phyloP scores from a whole-genome alignment of 768 basidiomycete genomes.

The Boletus rufocinnamomeus region DNA sequence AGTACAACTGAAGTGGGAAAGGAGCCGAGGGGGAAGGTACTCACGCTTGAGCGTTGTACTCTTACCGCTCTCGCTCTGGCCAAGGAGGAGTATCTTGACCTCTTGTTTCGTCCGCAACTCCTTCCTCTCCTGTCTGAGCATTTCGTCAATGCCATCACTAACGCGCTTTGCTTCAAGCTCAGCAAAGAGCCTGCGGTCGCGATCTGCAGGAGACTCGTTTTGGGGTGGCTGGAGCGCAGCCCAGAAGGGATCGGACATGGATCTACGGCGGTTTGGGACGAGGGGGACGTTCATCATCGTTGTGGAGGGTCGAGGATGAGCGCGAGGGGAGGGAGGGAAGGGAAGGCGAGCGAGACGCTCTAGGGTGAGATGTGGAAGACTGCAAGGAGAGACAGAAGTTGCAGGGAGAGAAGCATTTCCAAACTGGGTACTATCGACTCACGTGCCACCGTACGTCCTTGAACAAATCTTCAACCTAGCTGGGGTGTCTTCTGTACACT shows the following conservation, averaged over 20 bases:
- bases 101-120: constrained; percentile 63
- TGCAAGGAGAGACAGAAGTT: constrained; percentile 21
- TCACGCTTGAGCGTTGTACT: constrained; percentile 87
- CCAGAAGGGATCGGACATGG: constrained; percentile 70
- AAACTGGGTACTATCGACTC: constrained; percentile 22
- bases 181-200: constrained; percentile 61
- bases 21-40: constrained; percentile 34
- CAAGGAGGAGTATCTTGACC: constrained; percentile 77
- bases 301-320: constrained; percentile 6
- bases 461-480: too few relatives aligned
- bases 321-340: background rate
- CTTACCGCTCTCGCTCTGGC: constrained; percentile 90
- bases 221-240: constrained; percentile 67
- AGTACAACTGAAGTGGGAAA: constrained; percentile 10
- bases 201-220: constrained; percentile 69
- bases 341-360: constrained; percentile 20
- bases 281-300: constrained; percentile 30
- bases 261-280: constrained; percentile 42
- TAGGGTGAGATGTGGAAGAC: constrained; percentile 19
- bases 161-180: constrained; percentile 73
- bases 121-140: constrained; percentile 65
- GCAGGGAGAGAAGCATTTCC: constrained; percentile 32
- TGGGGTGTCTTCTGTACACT: background rate
- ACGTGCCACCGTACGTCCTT: constrained; percentile 12
- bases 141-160: constrained; percentile 78